Conservation (phyloP, 2,329 filamentous ascomycete genomes). For the Aspergillus oerlinghausenensis region DNA sequence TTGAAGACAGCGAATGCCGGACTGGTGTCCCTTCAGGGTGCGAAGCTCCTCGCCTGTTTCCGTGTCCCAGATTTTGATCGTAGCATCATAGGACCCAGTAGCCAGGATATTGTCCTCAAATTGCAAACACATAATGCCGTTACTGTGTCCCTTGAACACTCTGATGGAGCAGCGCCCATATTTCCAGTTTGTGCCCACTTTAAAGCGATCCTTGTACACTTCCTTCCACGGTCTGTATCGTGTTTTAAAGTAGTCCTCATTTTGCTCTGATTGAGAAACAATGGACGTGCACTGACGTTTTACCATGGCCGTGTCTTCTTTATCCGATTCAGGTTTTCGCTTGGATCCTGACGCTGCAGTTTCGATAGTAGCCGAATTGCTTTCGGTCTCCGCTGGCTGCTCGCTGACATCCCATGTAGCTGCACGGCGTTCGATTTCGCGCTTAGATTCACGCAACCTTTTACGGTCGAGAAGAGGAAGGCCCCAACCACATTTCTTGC, state of each 20-base stretch:
- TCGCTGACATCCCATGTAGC: conserved; percentile 55
- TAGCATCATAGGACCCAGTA: conserved; percentile 91
- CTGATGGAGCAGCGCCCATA: conserved; percentile 83
- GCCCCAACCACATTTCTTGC: conserved; percentile 93
- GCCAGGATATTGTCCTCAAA: conserved; percentile 88
- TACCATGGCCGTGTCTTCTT: conserved; percentile 24
- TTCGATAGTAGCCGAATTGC: conserved; percentile 1
- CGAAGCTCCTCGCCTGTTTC: conserved; percentile 80
- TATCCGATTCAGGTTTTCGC: conserved; percentile 24
- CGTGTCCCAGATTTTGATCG: conserved; percentile 94
- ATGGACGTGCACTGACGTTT: conserved; percentile 30
- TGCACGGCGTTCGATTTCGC: conserved; percentile 70
- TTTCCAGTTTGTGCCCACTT: conserved; percentile 96
- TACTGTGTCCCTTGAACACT: conserved; percentile 79
- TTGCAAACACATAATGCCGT: conserved; percentile 75
- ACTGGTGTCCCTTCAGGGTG: conserved; percentile 77
- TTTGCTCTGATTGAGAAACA: conserved; percentile 24
- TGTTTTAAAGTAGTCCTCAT: conserved; percentile 48
- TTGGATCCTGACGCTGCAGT: conserved; percentile 14
- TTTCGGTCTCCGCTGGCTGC: conserved; percentile 24
- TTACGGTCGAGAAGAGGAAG: conserved; percentile 85
- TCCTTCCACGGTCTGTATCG: conserved; percentile 81
- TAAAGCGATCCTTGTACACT: conserved; percentile 91
- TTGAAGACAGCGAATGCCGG: conserved; percentile 81
- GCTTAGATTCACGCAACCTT: conserved; percentile 77